These are phyloP conservation scores for Plasmodium malariae DNA, from an alignment of 169 alveolate genomes.

Conservation along the genomic window DNA sequence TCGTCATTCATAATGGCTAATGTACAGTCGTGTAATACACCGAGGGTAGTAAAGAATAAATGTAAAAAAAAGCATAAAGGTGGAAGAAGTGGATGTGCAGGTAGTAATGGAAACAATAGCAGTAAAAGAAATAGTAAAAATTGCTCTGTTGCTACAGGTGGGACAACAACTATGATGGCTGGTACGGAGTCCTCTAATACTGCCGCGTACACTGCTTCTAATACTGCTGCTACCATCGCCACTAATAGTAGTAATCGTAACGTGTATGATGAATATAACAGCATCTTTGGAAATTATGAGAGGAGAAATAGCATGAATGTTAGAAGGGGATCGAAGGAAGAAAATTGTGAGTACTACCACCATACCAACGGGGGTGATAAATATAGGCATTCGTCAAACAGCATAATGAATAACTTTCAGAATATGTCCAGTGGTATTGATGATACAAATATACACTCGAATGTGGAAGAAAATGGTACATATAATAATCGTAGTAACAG, in stretches of 20 bases:
- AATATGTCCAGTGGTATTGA: neutral
- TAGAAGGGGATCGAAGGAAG: neutral
- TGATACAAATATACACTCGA: neutral
- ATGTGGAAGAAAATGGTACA: no score
- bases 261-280: neutral
- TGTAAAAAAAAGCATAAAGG: constrained; percentile 12
- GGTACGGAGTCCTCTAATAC: no score
- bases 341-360: neutral
- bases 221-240: no score
- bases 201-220: no score
- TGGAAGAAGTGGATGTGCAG: neutral
- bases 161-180: no score
- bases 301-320: constrained; percentile 15
- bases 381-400: neutral
- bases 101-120: neutral
- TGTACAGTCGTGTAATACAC: neutral
- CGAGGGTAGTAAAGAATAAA: neutral
- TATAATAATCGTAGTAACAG: no score
- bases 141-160: neutral
- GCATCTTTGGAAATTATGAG: neutral
- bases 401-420: neutral
- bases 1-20: constrained; percentile 5
- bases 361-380: neutral
- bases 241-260: neutral
- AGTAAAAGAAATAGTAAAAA: constrained; percentile 8